phyloP scores from a whole-genome alignment of 2,329 filamentous ascomycete genomes.

The Lecanicillium sp. region DNA sequence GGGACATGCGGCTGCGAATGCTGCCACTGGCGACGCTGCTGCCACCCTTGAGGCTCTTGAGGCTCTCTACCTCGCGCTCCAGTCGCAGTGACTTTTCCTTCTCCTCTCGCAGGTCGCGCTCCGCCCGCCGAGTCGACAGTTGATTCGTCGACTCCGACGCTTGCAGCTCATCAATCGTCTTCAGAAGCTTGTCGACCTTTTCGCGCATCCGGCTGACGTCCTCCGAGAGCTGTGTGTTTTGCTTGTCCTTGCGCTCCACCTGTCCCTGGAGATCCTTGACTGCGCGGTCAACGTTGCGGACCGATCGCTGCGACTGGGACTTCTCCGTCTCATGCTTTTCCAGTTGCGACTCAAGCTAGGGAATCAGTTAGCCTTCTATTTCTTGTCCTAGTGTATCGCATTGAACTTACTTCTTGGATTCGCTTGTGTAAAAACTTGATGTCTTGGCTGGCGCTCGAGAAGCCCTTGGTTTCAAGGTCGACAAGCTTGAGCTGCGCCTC shows the following conservation, averaged over 20 bases:
- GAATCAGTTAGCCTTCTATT: conserved; percentile 19
- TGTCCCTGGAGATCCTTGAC: conserved; percentile 91
- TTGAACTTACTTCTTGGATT: conserved; percentile 77
- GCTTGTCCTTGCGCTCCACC: conserved; percentile 88
- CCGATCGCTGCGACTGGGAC: conserved; percentile 74
- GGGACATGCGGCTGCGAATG: conserved; percentile 26
- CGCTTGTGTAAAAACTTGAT: conserved; percentile 91
- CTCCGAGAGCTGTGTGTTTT: conserved; percentile 70
- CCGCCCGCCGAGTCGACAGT: conserved; percentile 73
- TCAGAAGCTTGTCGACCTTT: conserved; percentile 81
- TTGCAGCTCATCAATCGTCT: conserved; percentile 90
- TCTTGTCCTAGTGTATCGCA: conserved; percentile 1
- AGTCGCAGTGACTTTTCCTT: conserved; percentile 71
- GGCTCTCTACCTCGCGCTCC: conserved; percentile 82
- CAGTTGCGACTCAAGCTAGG: conserved; percentile 77
- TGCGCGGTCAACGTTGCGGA: conserved; percentile 86
- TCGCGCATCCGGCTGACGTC: conserved; percentile 81
- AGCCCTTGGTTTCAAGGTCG: conserved; percentile 94
- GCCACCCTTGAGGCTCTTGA: conserved; percentile 61
- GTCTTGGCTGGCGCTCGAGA: conserved; percentile 88
- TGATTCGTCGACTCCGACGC: conserved; percentile 76
- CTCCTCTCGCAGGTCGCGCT: conserved; percentile 85
- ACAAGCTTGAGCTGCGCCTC: conserved; percentile 85
- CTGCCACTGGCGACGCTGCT: conserved; percentile 37
- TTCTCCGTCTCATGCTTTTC: conserved; percentile 75